Evolutionary conservation across 164 flowering plant genomes (phyloP), one percentile per base, ranked within the genome.

Genomic region (Sedum album): DNA sequence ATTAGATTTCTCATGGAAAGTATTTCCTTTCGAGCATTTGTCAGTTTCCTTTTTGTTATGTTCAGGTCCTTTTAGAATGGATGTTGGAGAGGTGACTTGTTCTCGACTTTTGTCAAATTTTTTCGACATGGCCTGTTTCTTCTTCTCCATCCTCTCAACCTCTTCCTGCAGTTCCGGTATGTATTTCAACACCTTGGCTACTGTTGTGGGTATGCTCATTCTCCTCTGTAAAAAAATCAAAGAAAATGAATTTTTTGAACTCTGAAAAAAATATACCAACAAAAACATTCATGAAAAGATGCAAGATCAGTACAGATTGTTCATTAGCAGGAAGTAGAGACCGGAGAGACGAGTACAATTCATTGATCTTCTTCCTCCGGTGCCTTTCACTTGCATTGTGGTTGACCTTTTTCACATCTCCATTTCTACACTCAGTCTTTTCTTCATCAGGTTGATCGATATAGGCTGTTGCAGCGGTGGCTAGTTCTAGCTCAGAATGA

Each of bases 351-450:
- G 84, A 79, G 72, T 78, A 88, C 66, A 91, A 55, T 13, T 8
- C 18, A 68, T 86, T 91, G 60, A 91, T 75, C 76, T 76, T 86
- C 73, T 81, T 86, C 0, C 97, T 84, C 7, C 95, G 89, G 64
- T 85, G 82, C 4, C 93, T 85, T 70, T 91, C 95, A 31, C 81
- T 82, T 1, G 94, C 93, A 65, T 88, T 91, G 69, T 91, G 97
- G 71, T 81, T 81, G 9, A 82, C 75, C 66, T 87, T 91, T 80
- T 83, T 87, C 0, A 46, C 73, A 44, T 63, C 60, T 1, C 55
- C 36, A 36, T 20, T 55, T 21, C 38, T n/a, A 0, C 69, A 57
- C 0, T 53, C 36, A n/a, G 14, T 25, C 69, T 30, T 57, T 10
- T 66, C 57, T 21, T 41, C 35, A 31, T 25, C 25, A 46, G 69